Evolutionary conservation across 2,329 filamentous ascomycete genomes (phyloP).

Genomic region (Fusarium sp.): DNA sequence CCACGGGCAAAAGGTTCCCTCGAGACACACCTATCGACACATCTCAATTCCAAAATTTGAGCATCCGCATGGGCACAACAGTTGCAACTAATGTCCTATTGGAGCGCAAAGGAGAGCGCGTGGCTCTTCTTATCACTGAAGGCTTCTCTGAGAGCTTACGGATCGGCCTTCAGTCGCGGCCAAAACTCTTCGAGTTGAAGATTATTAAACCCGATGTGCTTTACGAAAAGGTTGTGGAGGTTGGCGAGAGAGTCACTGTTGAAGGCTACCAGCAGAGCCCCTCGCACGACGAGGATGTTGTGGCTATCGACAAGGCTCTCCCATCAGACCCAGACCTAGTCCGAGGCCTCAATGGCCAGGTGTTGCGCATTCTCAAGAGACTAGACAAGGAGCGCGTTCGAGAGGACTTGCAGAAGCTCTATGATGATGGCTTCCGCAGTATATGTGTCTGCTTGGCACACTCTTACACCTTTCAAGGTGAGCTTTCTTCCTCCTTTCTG

Average conservation of each 20-base stretch:
- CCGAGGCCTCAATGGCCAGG: too few relatives aligned
- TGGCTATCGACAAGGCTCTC: not conserved
- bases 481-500: too few relatives aligned
- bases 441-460: too few relatives aligned
- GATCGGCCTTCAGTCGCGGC: not conserved
- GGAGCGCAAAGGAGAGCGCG: not conserved
- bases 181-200: not conserved
- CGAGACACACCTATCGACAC: not conserved
- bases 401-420: too few relatives aligned
- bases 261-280: too few relatives aligned
- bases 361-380: too few relatives aligned
- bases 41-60: not conserved
- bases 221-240: not conserved
- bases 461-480: too few relatives aligned
- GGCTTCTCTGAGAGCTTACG: not conserved
- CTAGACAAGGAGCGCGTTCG: too few relatives aligned
- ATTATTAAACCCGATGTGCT: not conserved
- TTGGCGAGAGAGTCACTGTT: not conserved
- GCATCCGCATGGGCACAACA: slow-evolving; percentile 3
- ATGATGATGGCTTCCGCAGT: too few relatives aligned
- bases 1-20: not conserved
- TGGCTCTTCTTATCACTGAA: not conserved
- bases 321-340: not conserved
- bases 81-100: not conserved
- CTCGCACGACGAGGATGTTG: too few relatives aligned